phyloP scores from a whole-genome alignment of 2,329 filamentous ascomycete species.

The Stenocarpella maydis region DNA sequence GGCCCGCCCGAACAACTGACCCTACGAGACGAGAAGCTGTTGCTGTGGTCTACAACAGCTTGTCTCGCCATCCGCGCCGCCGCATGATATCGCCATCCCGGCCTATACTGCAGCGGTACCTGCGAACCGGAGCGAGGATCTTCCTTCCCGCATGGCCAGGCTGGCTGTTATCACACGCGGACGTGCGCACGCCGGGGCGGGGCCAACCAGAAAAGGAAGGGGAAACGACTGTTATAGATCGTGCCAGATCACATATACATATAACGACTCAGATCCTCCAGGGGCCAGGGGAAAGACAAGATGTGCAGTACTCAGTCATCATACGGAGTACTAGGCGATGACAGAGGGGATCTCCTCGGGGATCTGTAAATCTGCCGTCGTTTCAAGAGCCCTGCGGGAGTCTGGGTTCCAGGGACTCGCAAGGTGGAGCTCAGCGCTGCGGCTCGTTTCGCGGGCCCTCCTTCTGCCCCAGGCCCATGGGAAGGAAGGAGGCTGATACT shows the following conservation, averaged over 20 bases:
- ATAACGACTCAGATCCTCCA: neutral
- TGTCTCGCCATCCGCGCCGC: neutral
- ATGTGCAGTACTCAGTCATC: neutral
- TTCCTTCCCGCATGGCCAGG: conserved; percentile 1
- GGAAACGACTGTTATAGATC: neutral
- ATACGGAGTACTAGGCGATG: no score
- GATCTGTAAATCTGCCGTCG: conserved; percentile 17
- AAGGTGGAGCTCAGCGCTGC: neutral
- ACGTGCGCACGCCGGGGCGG: neutral
- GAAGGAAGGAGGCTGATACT: neutral
- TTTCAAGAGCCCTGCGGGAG: conserved; percentile 6
- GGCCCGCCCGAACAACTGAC: no score
- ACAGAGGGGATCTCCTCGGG: neutral
- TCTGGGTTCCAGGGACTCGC: neutral
- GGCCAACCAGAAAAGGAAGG: neutral
- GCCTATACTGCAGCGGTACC: conserved; percentile 1
- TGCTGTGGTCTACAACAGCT: neutral
- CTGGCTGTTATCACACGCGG: conserved; percentile 1
- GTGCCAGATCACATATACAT: neutral
- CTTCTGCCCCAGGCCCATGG: neutral
- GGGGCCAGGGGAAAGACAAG: neutral
- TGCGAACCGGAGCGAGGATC: conserved; percentile 8
- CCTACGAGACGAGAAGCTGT: no score
- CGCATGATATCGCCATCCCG: neutral
- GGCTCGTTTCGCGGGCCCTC: neutral